Conservation (phyloP, 2,329 filamentous ascomycete species). For the Arthrobotrys entomopaga region DNA sequence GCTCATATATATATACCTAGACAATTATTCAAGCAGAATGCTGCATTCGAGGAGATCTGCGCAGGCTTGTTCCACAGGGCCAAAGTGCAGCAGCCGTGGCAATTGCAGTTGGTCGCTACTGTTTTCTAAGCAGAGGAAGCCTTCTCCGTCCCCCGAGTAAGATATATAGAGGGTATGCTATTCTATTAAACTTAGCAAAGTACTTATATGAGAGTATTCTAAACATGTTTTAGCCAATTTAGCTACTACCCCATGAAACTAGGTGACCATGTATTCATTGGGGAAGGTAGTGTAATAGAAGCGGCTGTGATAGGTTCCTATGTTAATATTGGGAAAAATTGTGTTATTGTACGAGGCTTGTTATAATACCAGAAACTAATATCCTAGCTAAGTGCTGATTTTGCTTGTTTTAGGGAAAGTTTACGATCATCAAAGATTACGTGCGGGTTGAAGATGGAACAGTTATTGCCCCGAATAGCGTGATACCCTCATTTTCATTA, state of each 20-base stretch:
- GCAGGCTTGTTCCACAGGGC: conserved; percentile 67
- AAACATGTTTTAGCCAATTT: conserved; percentile 64
- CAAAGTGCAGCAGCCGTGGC: conserved; percentile 68
- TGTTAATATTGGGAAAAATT: conserved; percentile 82
- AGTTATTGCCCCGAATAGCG: conserved; percentile 86
- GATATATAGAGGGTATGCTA: conserved; percentile 74
- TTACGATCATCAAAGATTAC: conserved; percentile 89
- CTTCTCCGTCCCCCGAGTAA: conserved; percentile 85
- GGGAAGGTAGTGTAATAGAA: conserved; percentile 78
- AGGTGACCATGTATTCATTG: conserved; percentile 93
- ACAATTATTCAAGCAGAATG: conserved; percentile 96
- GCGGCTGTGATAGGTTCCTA: conserved; percentile 85
- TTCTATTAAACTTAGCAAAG: not conserved
- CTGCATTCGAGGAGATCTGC: conserved; percentile 90
- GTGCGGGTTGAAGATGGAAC: conserved; percentile 86
- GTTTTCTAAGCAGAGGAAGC: conserved; percentile 81
- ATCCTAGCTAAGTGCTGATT: not conserved
- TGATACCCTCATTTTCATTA: conserved; percentile 89
- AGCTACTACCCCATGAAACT: conserved; percentile 91
- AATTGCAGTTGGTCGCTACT: conserved; percentile 90
- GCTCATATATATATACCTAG: conserved; percentile 53
- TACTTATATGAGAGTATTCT: not conserved
- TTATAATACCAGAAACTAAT: not conserved
- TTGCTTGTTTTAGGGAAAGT: conserved; percentile 56
- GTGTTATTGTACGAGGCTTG: conserved; percentile 67